Base-by-base conservation (phyloP, 1,284 basidiomycete species). In the Sparassis latifolia region DNA sequence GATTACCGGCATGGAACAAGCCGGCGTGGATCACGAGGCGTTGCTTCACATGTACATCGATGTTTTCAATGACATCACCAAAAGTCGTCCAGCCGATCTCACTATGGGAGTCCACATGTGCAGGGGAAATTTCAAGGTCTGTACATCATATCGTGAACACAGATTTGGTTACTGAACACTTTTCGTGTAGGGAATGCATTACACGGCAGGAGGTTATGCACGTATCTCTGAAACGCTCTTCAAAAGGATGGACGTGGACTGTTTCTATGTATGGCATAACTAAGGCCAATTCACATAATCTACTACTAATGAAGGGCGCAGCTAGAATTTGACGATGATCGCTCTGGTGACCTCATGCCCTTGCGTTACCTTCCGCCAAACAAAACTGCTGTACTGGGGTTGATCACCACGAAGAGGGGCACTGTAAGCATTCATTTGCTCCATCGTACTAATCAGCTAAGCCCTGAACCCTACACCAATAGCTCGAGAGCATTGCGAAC, bases 321-420 rank as follows among this genome's bases (percentile, higher is more conserved):
- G 80, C 73, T 86, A 44, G 88, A 92, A 68, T 92, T 89, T 64
- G 89, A 92, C 63, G 84, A 80, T 28, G 75, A 78, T 49, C 79
- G 86, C 20, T 78, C 86, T 0, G 86, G 86, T 39, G 75, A 77
- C 47, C 86, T 90, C 55, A 73, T 76, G 58, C 84, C 86, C 2
- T 72, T 90, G 44, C 77, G 69, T 52, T 62, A 83, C 56, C 71
- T 92, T 10, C 87, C 89, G 0, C 68, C 69, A 31, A 71, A 81
- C 64, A 90, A 89, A 64, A 71, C 75, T 6, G 80, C 79, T 33
- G 82, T 91, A 9, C 71, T 92, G 9, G 89, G 89, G n/a, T 70
- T 91, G 20, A 75, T 92, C 42, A 83, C 85, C 0, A 84, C 83
- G 29, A 92, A 92, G 67, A 76, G 78, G 55, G 72, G 80, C 9